Evolutionary conservation across 1,284 basidiomycete species (phyloP), one percentile per base, ranked within the genome.

Genomic region (Tilletia setariae): DNA sequence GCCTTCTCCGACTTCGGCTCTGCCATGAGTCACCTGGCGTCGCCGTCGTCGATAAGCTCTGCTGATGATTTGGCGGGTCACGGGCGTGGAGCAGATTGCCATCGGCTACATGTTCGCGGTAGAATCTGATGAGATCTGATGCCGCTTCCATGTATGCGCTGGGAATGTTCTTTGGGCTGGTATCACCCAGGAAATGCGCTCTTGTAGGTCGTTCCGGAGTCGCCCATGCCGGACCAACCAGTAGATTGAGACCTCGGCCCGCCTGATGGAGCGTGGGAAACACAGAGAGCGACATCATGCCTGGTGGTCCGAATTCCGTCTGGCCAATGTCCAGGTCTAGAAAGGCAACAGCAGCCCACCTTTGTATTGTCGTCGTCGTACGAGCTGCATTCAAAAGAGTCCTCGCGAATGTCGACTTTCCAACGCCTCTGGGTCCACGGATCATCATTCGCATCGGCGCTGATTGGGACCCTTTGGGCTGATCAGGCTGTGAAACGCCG

Each of bases 261-360:
- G 6, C 11, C 35, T 40, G 6, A 40, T 40, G 35, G 11, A 40
- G 35, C n/a, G 61, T 28, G 4, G 51, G 1, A 9, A 96, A 75
- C 0, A 97, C 73, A 79, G 90, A 90, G 61, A 98, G 83, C 0
- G 92, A 88, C 2, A 97, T 90, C 82, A 91, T 87, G 0, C 94
- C 94, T 0, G 90, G 90, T 1, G 92, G 90, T 0, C 90, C 91
- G 80, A 98, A 96, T 82, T 98, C 94, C 8, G 92, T 91, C 83
- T 98, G 95, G 11, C 95, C 95, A 2, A 93, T 77, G 83, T 98
- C 95, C 68, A 91, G 91, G 79, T 98, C 94, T 6, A 98, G 86
- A 82, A 89, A 96, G 0, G 93, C 93, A 1, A 97, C 92, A 21
- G 86, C 86, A 25, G 70, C 67, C 8, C 67, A 70, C 13, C 85